These are phyloP conservation scores for Chaetomium tenue DNA, from an alignment of 495 filamentous ascomycete genomes.

Conservation along the genomic window DNA sequence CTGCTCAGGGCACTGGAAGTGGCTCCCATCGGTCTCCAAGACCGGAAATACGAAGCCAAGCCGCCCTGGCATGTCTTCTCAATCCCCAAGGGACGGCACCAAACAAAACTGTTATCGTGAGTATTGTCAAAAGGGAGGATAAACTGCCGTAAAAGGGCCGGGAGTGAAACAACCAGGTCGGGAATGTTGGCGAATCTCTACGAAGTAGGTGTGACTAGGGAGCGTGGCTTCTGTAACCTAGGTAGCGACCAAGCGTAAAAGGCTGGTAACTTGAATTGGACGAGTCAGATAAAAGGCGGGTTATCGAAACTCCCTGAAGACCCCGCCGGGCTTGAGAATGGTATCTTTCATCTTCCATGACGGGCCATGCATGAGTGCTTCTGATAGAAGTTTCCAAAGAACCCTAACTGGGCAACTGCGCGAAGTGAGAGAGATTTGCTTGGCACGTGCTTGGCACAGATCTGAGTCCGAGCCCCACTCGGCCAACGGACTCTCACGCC, in stretches of 20 bases:
- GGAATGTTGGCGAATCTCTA: not conserved
- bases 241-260: no score
- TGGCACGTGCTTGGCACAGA: not conserved
- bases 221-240: no score
- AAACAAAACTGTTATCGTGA: not conserved
- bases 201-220: not conserved
- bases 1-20: not conserved
- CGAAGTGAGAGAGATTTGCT: not conserved
- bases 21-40: no score
- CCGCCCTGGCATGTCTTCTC: not conserved
- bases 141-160: not conserved
- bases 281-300: no score
- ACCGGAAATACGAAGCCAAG: not conserved
- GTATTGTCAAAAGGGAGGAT: not conserved
- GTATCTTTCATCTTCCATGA: no score
- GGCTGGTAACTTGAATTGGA: no score
- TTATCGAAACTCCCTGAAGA: no score
- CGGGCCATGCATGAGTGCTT: no score
- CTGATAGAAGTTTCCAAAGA: not conserved
- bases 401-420: not conserved
- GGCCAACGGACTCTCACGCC: slow-evolving; percentile 6
- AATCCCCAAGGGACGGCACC: not conserved
- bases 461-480: no score
- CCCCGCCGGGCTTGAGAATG: no score
- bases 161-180: not conserved